phyloP scores from a whole-genome alignment of 306 rosid species.

The Vigna angularis region DNA sequence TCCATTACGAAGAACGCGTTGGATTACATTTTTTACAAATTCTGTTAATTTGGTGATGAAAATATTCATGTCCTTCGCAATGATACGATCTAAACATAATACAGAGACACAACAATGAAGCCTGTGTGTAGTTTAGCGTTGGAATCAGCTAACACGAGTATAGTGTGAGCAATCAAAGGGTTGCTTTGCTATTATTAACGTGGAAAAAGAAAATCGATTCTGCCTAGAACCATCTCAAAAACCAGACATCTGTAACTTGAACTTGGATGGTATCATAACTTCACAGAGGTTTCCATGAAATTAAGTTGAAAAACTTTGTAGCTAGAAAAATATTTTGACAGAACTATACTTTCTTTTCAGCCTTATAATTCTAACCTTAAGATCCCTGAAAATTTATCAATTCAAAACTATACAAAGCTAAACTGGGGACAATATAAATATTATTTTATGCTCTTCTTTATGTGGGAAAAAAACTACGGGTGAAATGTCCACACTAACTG shows the following conservation, averaged over 20 bases:
- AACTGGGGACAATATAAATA: not conserved
- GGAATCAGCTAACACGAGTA: too few relatives aligned
- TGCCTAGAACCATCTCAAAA: too few relatives aligned
- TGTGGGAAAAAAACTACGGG: not conserved
- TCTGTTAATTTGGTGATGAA: not conserved
- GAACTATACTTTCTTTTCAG: not conserved
- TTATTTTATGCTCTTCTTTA: not conserved
- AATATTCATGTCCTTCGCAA: not conserved
- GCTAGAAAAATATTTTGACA: not conserved
- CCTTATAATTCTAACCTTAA: not conserved
- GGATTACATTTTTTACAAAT: not conserved
- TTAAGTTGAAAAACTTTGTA: not conserved
- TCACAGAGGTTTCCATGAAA: not conserved
- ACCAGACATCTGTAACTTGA: too few relatives aligned
- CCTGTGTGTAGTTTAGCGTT: too few relatives aligned
- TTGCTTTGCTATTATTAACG: too few relatives aligned
- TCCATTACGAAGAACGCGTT: not conserved
- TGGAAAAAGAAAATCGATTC: too few relatives aligned
- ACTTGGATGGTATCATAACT: too few relatives aligned
- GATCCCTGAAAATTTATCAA: not conserved
- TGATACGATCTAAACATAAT: not conserved
- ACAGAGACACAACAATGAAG: not conserved
- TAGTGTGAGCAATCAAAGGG: too few relatives aligned
- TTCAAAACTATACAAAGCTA: not conserved
- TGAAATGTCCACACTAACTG: not conserved